These are phyloP conservation scores for Amylostereum chailletii DNA, from an alignment of 1,284 basidiomycete genomes.

Conservation along the genomic window DNA sequence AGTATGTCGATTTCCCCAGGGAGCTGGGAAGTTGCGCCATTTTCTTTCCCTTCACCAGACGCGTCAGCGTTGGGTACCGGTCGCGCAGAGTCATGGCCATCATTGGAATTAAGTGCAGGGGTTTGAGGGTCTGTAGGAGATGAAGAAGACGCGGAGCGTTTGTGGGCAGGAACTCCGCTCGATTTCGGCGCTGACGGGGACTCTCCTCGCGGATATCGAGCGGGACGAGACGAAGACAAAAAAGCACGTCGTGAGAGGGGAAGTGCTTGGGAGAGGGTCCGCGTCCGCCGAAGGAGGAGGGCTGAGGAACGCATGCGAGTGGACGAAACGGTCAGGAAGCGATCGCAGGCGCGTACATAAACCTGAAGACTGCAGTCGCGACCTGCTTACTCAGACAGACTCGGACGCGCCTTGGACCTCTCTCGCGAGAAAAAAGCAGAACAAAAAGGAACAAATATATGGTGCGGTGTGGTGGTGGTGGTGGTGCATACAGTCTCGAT, in stretches of 20 bases:
- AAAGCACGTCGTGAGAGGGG: conserved; percentile 21
- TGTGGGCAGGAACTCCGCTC: conserved; percentile 21
- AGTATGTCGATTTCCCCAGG: conserved; percentile 52
- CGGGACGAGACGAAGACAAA: conserved; percentile 24
- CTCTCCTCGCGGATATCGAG: conserved; percentile 26
- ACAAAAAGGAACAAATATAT: too few relatives aligned
- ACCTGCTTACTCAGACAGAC: too few relatives aligned
- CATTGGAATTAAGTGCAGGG: conserved; percentile 13
- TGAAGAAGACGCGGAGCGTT: conserved; percentile 25
- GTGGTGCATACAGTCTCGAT: too few relatives aligned
- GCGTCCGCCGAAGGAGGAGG: too few relatives aligned
- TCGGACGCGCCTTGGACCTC: too few relatives aligned
- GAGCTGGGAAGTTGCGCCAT: conserved; percentile 27
- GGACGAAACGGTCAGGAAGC: too few relatives aligned
- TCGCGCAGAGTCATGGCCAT: conserved; percentile 27
- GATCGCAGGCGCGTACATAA: too few relatives aligned
- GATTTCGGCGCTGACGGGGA: conserved; percentile 15
- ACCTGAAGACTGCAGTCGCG: too few relatives aligned
- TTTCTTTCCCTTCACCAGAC: conserved; percentile 11
- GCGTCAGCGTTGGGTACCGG: conserved; percentile 6
- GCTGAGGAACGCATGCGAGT: too few relatives aligned
- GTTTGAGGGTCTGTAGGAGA: conserved; percentile 11
- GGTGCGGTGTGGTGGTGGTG: too few relatives aligned
- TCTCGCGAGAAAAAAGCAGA: too few relatives aligned
- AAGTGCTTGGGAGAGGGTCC: too few relatives aligned